These are phyloP conservation scores for Starmerella apicola DNA, from an alignment of 805 yeast species.

Conservation along the genomic window DNA sequence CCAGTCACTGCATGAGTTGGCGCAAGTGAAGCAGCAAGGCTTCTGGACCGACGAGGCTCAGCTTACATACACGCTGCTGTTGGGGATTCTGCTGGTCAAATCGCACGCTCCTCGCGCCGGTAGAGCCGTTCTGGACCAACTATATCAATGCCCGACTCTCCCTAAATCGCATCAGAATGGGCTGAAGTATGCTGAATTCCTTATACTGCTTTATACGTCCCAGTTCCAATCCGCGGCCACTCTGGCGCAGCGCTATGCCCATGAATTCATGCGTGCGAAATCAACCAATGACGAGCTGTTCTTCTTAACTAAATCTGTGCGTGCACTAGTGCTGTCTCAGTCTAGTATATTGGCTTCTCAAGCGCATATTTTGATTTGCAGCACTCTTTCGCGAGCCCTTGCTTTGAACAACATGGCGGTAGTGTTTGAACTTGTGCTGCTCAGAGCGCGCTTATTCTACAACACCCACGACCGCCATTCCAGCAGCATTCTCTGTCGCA, in stretches of 20 bases:
- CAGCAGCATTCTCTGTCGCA: background rate
- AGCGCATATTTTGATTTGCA: constrained; percentile 1
- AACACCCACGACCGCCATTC: background rate
- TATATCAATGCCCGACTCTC: background rate
- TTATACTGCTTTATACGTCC: background rate
- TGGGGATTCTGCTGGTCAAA: background rate
- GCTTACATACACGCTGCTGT: background rate
- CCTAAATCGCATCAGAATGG: background rate
- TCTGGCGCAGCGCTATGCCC: background rate
- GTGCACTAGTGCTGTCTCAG: constrained; percentile 4
- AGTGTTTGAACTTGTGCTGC: constrained; percentile 3
- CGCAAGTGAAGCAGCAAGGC: background rate
- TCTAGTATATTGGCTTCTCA: background rate
- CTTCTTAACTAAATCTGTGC: background rate
- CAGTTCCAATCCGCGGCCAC: background rate
- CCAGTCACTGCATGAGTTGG: background rate
- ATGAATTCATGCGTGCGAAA: background rate
- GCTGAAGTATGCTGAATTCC: background rate
- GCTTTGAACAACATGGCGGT: background rate
- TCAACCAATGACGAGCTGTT: background rate
- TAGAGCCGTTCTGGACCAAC: background rate
- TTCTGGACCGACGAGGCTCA: background rate
- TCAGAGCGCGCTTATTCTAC: constrained; percentile 2
- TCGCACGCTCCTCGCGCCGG: constrained; percentile 5
- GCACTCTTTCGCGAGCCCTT: background rate